Base-by-base conservation (phyloP, 2,329 filamentous ascomycete species). In the Colletotrichum simmondsii region DNA sequence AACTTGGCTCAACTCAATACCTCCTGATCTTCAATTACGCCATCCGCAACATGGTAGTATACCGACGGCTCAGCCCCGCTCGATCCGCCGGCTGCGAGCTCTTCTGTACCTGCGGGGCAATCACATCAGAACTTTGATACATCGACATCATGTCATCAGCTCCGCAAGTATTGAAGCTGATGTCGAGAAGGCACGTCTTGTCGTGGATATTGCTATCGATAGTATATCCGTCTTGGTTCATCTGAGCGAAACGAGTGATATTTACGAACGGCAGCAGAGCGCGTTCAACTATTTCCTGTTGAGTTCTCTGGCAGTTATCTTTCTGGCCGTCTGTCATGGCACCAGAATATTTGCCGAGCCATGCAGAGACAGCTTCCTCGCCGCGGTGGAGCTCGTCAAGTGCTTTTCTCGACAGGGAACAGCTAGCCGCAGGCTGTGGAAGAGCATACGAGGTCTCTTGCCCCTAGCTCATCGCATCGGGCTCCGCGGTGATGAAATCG, bases 1-100 rank as follows among this genome's bases (percentile, higher is more conserved):
- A 71, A 81, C 84, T 60, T 87, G 86, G 86, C 78, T 86, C 4
- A 82, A 84, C 1, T 85, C 84, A 0, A 87, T 87, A 22, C 85
- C 85, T 0, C 72, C 77, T 0, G 81, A 87, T 24, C 77, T 88
- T 0, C 78, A 78, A 42, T 75, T 84, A 1, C 79, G 81, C 0
- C 80, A 83, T 64, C 80, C 80, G 0, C 81, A 81, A 3, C 79
- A 84, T 24, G 81, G 83, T 5, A 75, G 77, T 2, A 77, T 79
- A 1, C 74, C 78, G 0, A 73, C 74, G 3, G 75, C 78, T 1
- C 80, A 82, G 16, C 80, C 83, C 0, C 80, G 80, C 14, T 80
- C 82, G 1, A 76, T 83, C 1, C 84, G 83, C 62, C 83, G 83
- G 35, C 76, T 86, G 0, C 83, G 84, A 1, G 82, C 86, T 0